These are phyloP conservation scores for Trichoderma oligosporum DNA, from an alignment of 2,329 filamentous ascomycete species.

Conservation along the genomic window DNA sequence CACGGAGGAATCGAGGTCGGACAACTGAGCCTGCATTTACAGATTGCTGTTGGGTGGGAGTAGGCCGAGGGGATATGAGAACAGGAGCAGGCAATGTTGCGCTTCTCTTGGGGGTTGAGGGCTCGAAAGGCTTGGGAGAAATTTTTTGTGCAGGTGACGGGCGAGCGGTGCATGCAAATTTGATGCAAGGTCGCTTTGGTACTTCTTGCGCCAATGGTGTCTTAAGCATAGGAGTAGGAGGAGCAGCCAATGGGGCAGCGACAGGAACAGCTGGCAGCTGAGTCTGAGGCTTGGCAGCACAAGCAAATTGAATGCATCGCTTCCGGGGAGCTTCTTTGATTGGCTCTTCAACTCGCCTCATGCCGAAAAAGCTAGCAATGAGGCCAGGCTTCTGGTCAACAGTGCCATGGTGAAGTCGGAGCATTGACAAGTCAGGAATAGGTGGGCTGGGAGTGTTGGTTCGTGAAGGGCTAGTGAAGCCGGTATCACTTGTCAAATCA, in stretches of 20 bases:
- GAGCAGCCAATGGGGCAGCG: slow-evolving; percentile 25
- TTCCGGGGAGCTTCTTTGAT: slow-evolving; percentile 53
- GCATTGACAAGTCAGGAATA: slow-evolving; percentile 55
- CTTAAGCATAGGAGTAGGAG: slow-evolving; percentile 33
- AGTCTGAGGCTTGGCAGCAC: slow-evolving; percentile 59
- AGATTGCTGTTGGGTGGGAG: slow-evolving; percentile 21
- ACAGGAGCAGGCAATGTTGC: slow-evolving; percentile 25
- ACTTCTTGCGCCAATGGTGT: slow-evolving; percentile 34
- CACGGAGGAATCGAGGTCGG: slow-evolving; percentile 48
- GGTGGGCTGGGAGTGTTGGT: slow-evolving; percentile 87
- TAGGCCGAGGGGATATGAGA: slow-evolving; percentile 25
- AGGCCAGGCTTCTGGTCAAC: slow-evolving; percentile 28
- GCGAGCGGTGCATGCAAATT: slow-evolving; percentile 67
- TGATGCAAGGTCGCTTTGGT: slow-evolving; percentile 61
- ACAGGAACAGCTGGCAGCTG: slow-evolving; percentile 38
- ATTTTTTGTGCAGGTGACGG: slow-evolving; percentile 42
- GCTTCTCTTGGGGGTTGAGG: slow-evolving; percentile 33
- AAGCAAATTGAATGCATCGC: slow-evolving; percentile 90
- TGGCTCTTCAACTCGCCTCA: slow-evolving; percentile 40
- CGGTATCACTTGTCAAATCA: slow-evolving; percentile 92
- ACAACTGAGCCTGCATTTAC: slow-evolving; percentile 26
- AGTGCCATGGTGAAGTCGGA: slow-evolving; percentile 37
- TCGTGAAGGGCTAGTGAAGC: slow-evolving; percentile 82
- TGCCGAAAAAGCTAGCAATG: slow-evolving; percentile 25
- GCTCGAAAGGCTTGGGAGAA: slow-evolving; percentile 30